phyloP scores from a whole-genome alignment of 78 protist genomes.

The Ministeria vibrans region DNA sequence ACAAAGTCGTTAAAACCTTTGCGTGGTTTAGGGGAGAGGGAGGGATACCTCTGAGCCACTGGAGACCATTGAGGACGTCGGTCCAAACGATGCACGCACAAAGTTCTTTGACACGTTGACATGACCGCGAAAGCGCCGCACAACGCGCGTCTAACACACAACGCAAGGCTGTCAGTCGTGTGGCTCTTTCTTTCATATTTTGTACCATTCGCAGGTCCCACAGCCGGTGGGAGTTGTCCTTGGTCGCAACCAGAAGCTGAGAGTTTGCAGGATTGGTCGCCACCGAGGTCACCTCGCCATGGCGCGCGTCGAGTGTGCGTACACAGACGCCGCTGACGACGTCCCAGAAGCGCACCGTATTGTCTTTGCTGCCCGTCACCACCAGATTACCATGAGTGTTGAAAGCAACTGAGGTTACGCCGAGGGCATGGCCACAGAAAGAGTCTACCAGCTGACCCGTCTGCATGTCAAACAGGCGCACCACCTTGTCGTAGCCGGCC shows the following conservation, averaged over 20 bases:
- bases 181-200: neutral
- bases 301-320: slow-evolving; percentile 49
- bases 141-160: slow-evolving; percentile 33
- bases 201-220: slow-evolving; percentile 71
- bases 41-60: slow-evolving; percentile 83
- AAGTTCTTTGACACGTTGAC: slow-evolving; percentile 74
- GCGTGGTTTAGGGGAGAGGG: too few relatives aligned
- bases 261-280: slow-evolving; percentile 45
- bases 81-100: slow-evolving; percentile 58
- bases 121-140: slow-evolving; percentile 74
- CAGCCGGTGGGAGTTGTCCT: slow-evolving; percentile 74
- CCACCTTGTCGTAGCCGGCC: slow-evolving; percentile 72
- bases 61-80: slow-evolving; percentile 36
- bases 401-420: slow-evolving; percentile 45
- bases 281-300: slow-evolving; percentile 82
- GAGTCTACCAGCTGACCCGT: slow-evolving; percentile 37
- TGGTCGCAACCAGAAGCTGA: slow-evolving; percentile 48
- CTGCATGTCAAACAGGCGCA: slow-evolving; percentile 54
- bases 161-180: neutral
- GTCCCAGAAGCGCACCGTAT: slow-evolving; percentile 84
- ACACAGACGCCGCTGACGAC: slow-evolving; percentile 67
- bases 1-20: too few relatives aligned
- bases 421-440: slow-evolving; percentile 48
- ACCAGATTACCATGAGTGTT: slow-evolving; percentile 74
- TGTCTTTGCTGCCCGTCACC: slow-evolving; percentile 72